phyloP scores from a whole-genome alignment of 805 yeast species.

The Helenozyma baotianmanensis region DNA sequence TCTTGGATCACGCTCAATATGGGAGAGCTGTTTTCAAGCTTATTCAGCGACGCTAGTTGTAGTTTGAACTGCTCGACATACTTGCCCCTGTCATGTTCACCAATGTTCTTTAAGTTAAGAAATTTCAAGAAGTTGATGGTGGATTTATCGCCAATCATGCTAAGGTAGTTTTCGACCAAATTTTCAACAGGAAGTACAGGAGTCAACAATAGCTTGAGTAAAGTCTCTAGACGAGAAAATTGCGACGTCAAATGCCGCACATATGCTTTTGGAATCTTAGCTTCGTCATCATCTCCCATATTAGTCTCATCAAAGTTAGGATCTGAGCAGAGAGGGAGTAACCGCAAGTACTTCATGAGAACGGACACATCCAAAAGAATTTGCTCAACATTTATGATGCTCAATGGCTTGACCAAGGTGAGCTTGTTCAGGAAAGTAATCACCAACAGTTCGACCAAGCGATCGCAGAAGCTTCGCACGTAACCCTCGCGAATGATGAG shows the following conservation, averaged over 20 bases:
- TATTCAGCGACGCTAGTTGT: conserved; percentile 26
- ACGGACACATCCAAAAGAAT: conserved; percentile 66
- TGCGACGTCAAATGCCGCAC: conserved; percentile 41
- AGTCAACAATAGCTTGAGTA: conserved; percentile 66
- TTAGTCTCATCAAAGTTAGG: conserved; percentile 31
- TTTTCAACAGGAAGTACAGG: conserved; percentile 58
- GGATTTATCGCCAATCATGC: conserved; percentile 61
- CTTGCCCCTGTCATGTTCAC: conserved; percentile 21
- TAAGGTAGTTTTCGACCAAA: conserved; percentile 61
- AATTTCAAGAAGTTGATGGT: conserved; percentile 61
- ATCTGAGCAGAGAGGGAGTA: conserved; percentile 39
- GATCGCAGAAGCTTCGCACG: conserved; percentile 69
- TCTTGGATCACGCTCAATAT: conserved; percentile 27
- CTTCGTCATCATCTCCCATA: conserved; percentile 8
- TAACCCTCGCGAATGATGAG: conserved; percentile 66
- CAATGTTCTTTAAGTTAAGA: conserved; percentile 57
- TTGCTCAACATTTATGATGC: conserved; percentile 62
- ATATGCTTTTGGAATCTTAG: conserved; percentile 26
- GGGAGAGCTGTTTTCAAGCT: conserved; percentile 25
- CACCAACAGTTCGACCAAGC: conserved; percentile 61
- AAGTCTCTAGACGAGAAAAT: conserved; percentile 46
- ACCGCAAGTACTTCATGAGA: conserved; percentile 50
- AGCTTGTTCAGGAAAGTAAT: conserved; percentile 54
- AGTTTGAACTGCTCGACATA: conserved; percentile 35
- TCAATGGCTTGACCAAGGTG: conserved; percentile 59